A percentile compares a stretch with the other conserved stretches of the same genome.
These are phyloP conservation scores for Asterophora lycoperdoides DNA, from an alignment of 768 basidiomycete genomes.

Conservation along the genomic window DNA sequence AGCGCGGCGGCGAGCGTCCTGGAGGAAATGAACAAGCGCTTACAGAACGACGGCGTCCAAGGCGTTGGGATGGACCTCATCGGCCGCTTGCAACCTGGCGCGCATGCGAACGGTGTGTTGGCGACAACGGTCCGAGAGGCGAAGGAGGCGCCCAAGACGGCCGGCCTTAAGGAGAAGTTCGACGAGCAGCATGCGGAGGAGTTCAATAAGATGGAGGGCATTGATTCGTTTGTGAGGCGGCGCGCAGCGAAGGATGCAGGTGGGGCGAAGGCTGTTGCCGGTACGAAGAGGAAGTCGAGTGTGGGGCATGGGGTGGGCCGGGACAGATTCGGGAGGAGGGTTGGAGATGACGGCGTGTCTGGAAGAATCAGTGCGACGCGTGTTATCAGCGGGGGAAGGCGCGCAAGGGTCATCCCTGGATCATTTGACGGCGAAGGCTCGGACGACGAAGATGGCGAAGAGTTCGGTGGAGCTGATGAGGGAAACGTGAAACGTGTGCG, in stretches of 20 bases:
- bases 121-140: slow-evolving; percentile 21
- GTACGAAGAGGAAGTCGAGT: slow-evolving; percentile 52
- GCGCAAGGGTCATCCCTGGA: slow-evolving; percentile 48
- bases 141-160: slow-evolving; percentile 28
- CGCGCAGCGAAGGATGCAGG: slow-evolving; percentile 19
- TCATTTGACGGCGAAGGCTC: slow-evolving; percentile 52
- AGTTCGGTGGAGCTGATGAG: slow-evolving; percentile 24
- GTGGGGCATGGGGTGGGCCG: slow-evolving; percentile 29
- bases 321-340: slow-evolving; percentile 20
- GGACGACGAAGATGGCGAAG: slow-evolving; percentile 28
- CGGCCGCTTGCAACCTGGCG: slow-evolving; percentile 32
- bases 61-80: slow-evolving; percentile 45
- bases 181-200: slow-evolving; percentile 59
- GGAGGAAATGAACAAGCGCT: slow-evolving; percentile 77
- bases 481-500: slow-evolving; percentile 27
- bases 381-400: slow-evolving; percentile 45
- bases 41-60: slow-evolving; percentile 53
- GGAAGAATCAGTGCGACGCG: slow-evolving; percentile 33
- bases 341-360: slow-evolving; percentile 22
- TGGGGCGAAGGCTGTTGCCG: slow-evolving; percentile 19
- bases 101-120: slow-evolving; percentile 14
- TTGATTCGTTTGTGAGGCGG: slow-evolving; percentile 40
- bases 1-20: slow-evolving; percentile 65
- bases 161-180: slow-evolving; percentile 41
- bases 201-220: slow-evolving; percentile 78